These are phyloP conservation scores for Exophiala bonariae DNA, from an alignment of 2,329 filamentous ascomycete species.

Conservation along the genomic window DNA sequence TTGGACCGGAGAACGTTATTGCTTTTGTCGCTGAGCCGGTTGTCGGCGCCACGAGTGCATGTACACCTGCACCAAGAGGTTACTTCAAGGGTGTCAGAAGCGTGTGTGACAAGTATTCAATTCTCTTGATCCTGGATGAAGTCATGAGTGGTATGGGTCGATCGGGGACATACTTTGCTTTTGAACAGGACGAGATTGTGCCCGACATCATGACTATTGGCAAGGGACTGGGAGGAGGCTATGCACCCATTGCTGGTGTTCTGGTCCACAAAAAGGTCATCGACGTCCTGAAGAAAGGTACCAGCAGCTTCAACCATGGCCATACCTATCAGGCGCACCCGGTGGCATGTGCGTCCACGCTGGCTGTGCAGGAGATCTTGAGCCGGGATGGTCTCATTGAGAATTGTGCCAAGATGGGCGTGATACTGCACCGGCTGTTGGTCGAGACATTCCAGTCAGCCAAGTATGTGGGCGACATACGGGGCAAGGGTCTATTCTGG, in stretches of 20 bases:
- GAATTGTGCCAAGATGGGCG: conserved; percentile 35
- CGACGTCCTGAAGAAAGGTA: conserved; percentile 48
- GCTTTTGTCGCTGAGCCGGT: conserved; percentile 74
- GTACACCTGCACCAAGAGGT: conserved; percentile 56
- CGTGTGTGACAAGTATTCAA: conserved; percentile 70
- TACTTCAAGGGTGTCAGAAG: conserved; percentile 69
- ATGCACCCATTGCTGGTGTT: conserved; percentile 55
- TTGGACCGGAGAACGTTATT: conserved; percentile 66
- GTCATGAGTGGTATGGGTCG: conserved; percentile 63
- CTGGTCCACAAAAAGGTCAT: conserved; percentile 52
- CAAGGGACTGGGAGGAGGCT: conserved; percentile 60
- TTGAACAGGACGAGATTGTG: conserved; percentile 58
- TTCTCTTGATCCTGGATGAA: conserved; percentile 69
- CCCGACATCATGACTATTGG: conserved; percentile 62
- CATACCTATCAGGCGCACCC: conserved; percentile 61
- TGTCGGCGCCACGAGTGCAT: conserved; percentile 62
- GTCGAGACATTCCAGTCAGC: conserved; percentile 45
- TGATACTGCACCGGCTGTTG: conserved; percentile 40
- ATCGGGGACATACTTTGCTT: conserved; percentile 57
- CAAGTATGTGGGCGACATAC: conserved; percentile 56
- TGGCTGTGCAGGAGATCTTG: conserved; percentile 53
- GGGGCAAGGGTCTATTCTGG: conserved; percentile 60
- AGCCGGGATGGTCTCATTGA: conserved; percentile 48
- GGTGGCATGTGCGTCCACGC: conserved; percentile 53
- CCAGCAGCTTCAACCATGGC: conserved; percentile 41